Evolutionary conservation across 495 filamentous ascomycete genomes (phyloP).

Genomic region (Entonaema liquescens): DNA sequence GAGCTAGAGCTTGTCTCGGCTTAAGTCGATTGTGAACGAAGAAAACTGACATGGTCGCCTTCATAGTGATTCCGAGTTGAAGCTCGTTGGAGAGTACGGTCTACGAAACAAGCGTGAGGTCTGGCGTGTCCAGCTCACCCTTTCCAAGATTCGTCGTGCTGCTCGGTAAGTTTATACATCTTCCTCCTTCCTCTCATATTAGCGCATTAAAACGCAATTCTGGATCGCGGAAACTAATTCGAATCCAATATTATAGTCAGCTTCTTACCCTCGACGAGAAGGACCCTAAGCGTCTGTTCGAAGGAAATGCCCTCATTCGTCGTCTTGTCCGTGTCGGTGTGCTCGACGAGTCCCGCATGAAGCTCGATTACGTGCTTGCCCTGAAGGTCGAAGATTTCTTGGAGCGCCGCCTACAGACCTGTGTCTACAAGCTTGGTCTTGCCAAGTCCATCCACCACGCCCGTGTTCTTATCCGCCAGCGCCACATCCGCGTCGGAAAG

Average conservation of each 20-base stretch:
- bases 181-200: neutral
- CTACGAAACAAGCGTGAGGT: conserved; percentile 99
- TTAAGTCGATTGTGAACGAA: conserved; percentile 83
- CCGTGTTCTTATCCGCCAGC: conserved; percentile 97
- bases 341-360: conserved; percentile 99
- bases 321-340: conserved; percentile 99
- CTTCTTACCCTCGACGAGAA: conserved; percentile 99
- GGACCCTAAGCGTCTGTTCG: conserved; percentile 99
- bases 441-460: conserved; percentile 99
- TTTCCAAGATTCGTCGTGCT: conserved; percentile 99
- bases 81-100: conserved; percentile 98
- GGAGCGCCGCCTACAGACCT: conserved; percentile 98
- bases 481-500: conserved; percentile 99
- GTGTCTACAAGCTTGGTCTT: conserved; percentile 99
- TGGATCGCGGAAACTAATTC: conserved; percentile 19
- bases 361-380: conserved; percentile 99
- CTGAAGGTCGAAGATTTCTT: conserved; percentile 98
- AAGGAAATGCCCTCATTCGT: conserved; percentile 99
- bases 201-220: neutral
- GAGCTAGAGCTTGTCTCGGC: conserved; percentile 95
- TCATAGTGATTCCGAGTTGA: conserved; percentile 95
- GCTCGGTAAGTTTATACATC: conserved; percentile 77
- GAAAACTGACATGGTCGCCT: conserved; percentile 55
- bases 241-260: conserved; percentile 69
- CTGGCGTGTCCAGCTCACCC: conserved; percentile 98